A percentile compares a stretch with the other conserved stretches of the same genome.
phyloP scores from a whole-genome alignment of 129 eudicot species.

The Centrapalus pauciflorus region DNA sequence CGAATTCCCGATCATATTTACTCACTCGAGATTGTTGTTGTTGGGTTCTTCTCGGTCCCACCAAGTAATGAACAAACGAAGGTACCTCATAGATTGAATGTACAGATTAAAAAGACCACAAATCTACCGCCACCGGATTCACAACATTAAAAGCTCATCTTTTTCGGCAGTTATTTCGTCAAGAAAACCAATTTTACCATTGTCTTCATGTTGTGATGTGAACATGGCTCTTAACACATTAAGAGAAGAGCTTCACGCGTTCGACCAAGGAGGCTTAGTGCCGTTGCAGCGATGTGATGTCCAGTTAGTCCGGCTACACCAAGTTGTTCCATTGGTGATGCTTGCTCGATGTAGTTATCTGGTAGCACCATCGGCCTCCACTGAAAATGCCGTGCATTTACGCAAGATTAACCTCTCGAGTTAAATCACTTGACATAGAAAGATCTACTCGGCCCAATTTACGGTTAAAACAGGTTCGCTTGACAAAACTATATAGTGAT shows the following conservation, averaged over 20 bases:
- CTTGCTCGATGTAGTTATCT: conserved; percentile 82
- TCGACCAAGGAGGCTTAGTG: conserved; percentile 84
- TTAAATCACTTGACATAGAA: neutral
- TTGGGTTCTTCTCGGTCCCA: too few species aligned
- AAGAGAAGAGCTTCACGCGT: conserved; percentile 91
- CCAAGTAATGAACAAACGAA: too few species aligned
- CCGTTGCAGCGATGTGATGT: conserved; percentile 95
- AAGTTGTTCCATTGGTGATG: conserved; percentile 76
- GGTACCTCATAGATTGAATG: too few species aligned
- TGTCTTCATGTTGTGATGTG: neutral
- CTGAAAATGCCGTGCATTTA: conserved; percentile 31
- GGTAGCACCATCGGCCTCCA: conserved; percentile 96
- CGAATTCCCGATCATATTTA: too few species aligned
- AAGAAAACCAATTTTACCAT: neutral
- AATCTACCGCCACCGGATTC: too few species aligned
- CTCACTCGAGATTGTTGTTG: too few species aligned
- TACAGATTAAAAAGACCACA: too few species aligned
- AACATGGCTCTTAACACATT: conserved; percentile 42
- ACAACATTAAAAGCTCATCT: too few species aligned
- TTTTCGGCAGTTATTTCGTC: too few species aligned
- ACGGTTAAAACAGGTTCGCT: too few species aligned
- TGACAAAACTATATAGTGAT: too few species aligned
- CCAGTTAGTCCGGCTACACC: conserved; percentile 78
- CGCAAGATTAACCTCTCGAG: neutral
- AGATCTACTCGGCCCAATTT: neutral